phyloP scores from a whole-genome alignment of 805 yeast genomes.

The Millerozyma miso region DNA sequence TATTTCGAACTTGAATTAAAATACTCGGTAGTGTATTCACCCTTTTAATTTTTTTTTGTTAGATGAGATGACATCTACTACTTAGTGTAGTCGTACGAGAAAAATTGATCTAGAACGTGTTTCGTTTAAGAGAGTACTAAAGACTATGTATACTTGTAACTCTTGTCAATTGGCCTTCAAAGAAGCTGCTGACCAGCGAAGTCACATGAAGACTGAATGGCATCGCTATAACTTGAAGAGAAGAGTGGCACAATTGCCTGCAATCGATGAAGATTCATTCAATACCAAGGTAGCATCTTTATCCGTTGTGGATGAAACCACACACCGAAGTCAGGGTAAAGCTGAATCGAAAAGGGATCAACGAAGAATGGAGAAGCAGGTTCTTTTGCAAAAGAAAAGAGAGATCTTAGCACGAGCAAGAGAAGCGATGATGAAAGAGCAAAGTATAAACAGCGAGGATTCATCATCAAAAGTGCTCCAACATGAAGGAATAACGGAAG shows the following conservation, averaged over 20 bases:
- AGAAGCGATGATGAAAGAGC: slow-evolving; percentile 28
- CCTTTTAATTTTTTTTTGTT: no score
- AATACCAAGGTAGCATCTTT: slow-evolving; percentile 22
- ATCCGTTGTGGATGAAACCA: slow-evolving; percentile 13
- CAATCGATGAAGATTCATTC: slow-evolving; percentile 41
- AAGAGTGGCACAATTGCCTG: slow-evolving; percentile 67
- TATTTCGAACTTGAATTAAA: no score
- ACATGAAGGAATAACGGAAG: slow-evolving; percentile 9
- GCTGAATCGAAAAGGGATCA: slow-evolving; percentile 46
- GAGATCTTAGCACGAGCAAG: slow-evolving; percentile 46
- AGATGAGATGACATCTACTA: no score
- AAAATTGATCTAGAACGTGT: no score
- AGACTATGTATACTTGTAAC: slow-evolving; percentile 59
- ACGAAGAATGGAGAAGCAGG: slow-evolving; percentile 48
- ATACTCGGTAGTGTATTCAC: no score
- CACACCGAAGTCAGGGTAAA: slow-evolving; percentile 13
- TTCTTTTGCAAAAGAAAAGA: slow-evolving; percentile 43
- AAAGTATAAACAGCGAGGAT: neutral
- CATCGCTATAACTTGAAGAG: slow-evolving; percentile 93
- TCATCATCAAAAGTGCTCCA: neutral
- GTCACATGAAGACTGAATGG: slow-evolving; percentile 98
- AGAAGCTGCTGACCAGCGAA: slow-evolving; percentile 78
- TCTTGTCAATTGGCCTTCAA: slow-evolving; percentile 82
- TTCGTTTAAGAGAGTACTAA: no score
- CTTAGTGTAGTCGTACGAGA: no score